Conservation (phyloP, 2,329 filamentous ascomycete genomes). For the Fusarium nisikadoi region DNA sequence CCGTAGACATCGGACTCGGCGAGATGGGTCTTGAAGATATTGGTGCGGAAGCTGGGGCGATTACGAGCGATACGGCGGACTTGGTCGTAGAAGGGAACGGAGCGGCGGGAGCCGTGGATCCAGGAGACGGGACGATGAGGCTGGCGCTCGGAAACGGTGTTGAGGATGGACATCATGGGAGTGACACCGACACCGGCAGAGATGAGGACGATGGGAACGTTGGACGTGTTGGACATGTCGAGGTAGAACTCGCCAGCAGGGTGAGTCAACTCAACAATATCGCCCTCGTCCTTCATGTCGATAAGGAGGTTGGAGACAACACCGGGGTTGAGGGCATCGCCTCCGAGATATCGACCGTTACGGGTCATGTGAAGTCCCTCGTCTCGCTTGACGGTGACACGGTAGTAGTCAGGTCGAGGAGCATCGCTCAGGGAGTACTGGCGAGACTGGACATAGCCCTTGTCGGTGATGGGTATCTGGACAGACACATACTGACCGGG, state of each 20-base stretch:
- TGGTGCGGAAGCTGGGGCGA: constrained; percentile 50
- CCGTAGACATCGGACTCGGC: constrained; percentile 57
- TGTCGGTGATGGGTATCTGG: constrained; percentile 64
- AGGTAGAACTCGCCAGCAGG: constrained; percentile 72
- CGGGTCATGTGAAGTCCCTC: constrained; percentile 58
- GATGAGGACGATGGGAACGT: constrained; percentile 65
- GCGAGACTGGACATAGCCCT: constrained; percentile 70
- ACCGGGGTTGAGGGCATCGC: constrained; percentile 63
- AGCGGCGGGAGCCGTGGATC: constrained; percentile 66
- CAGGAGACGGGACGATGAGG: constrained; percentile 64
- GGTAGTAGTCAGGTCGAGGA: constrained; percentile 70
- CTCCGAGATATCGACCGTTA: constrained; percentile 35
- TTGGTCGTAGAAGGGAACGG: constrained; percentile 65
- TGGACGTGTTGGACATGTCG: constrained; percentile 52
- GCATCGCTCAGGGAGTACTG: constrained; percentile 80
- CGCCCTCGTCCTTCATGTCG: constrained; percentile 68
- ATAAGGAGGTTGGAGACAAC: constrained; percentile 77
- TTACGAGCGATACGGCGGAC: constrained; percentile 57
- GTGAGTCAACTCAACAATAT: constrained; percentile 72
- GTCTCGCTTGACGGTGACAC: constrained; percentile 78
- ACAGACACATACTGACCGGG: constrained; percentile 80
- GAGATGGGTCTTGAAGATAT: constrained; percentile 62
- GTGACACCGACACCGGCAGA: constrained; percentile 70
- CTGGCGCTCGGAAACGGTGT: constrained; percentile 59
- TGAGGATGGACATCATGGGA: constrained; percentile 70